Conservation (phyloP, 1,139 yeast genomes). For the Pichia sp. region DNA sequence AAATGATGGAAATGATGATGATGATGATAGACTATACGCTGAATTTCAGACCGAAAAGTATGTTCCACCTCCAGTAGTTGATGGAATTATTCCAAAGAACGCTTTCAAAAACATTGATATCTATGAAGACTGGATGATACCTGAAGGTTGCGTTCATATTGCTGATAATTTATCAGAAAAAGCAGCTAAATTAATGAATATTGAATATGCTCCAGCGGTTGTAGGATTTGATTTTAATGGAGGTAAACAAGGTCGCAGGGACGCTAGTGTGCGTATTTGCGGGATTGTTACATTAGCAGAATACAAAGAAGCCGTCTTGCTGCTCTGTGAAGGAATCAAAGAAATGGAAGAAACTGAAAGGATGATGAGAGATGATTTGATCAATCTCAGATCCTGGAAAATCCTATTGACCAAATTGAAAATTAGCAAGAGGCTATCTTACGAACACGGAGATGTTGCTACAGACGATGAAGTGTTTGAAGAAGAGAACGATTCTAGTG, state of each 20-base stretch:
- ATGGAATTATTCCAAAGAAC: conserved; percentile 68
- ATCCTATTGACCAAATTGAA: conserved; percentile 61
- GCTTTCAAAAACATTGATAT: conserved; percentile 79
- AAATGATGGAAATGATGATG: conserved; percentile 33
- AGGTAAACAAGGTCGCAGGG: conserved; percentile 19
- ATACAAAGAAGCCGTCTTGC: conserved; percentile 55
- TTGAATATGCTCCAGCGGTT: conserved; percentile 85
- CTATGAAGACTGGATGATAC: conserved; percentile 72
- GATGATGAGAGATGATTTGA: conserved; percentile 36
- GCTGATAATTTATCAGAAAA: conserved; percentile 44
- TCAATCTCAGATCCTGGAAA: conserved; percentile 67
- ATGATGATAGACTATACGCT: conserved; percentile 54
- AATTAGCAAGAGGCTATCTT: conserved; percentile 59
- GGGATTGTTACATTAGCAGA: conserved; percentile 72
- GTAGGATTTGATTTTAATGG: conserved; percentile 70
- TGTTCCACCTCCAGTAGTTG: conserved; percentile 53
- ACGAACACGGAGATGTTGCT: conserved; percentile 51
- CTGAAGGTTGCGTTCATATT: conserved; percentile 66
- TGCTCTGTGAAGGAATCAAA: conserved; percentile 45
- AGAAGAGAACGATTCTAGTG: conserved; percentile 5
- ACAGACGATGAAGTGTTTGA: conserved; percentile 15
- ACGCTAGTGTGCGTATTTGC: conserved; percentile 57
- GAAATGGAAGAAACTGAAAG: conserved; percentile 46
- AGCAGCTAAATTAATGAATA: conserved; percentile 62
- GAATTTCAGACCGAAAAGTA: conserved; percentile 68